phyloP scores from a whole-genome alignment of 352 stramenopile species.

The Phytophthora foliorum region DNA sequence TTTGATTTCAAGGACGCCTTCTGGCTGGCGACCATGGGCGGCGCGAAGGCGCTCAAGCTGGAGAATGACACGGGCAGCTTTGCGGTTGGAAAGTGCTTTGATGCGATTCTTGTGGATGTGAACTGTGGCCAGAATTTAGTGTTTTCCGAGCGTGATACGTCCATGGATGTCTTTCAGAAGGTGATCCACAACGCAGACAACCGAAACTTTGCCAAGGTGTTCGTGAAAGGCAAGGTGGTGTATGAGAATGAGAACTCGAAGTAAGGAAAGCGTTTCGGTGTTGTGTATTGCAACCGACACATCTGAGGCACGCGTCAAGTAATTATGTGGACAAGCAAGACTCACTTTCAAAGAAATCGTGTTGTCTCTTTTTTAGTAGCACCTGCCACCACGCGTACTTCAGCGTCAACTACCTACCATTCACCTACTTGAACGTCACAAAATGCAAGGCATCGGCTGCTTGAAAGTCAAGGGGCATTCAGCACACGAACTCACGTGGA shows the following conservation, averaged over 20 bases:
- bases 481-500: constrained; percentile 10
- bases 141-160: constrained; percentile 50
- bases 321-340: neutral
- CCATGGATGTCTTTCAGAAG: constrained; percentile 83
- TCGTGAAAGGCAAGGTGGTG: constrained; percentile 62
- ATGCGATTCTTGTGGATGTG: constrained; percentile 86
- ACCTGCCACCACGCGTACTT: neutral
- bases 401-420: neutral
- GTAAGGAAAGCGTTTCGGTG: neutral
- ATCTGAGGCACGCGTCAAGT: neutral
- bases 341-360: neutral
- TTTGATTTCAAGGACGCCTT: constrained; percentile 89
- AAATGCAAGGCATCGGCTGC: neutral
- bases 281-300: neutral
- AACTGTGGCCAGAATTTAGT: constrained; percentile 56
- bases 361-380: neutral
- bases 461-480: neutral
- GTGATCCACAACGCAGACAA: constrained; percentile 88
- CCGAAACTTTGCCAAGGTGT: constrained; percentile 85
- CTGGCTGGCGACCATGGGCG: constrained; percentile 89
- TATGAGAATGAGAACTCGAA: constrained; percentile 19
- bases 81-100: constrained; percentile 81
- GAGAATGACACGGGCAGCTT: constrained; percentile 85
- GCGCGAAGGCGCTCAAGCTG: constrained; percentile 76
- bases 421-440: constrained; percentile 13